Evolutionary conservation across 2,329 filamentous ascomycete species (phyloP).

Genomic region (Fusarium aywerte): DNA sequence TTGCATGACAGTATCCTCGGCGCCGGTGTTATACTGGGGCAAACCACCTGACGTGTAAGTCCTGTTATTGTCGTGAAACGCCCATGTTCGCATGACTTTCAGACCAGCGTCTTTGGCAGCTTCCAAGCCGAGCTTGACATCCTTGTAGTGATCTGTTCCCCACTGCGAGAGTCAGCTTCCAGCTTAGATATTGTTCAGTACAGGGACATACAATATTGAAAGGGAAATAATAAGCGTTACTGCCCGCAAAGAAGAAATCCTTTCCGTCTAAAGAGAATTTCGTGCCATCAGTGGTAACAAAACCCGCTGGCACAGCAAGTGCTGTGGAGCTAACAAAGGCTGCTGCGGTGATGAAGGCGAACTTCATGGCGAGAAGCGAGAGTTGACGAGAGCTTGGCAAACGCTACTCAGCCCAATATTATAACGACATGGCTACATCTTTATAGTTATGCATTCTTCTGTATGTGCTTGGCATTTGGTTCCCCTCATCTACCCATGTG

Average conservation of each 20-base stretch:
- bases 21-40: conserved; percentile 59
- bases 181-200: neutral
- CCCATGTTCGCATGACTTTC: conserved; percentile 27
- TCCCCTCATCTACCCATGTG: conserved; percentile 10
- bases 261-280: conserved; percentile 65
- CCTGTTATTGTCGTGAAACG: conserved; percentile 29
- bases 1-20: conserved; percentile 58
- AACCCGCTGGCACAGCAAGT: conserved; percentile 49
- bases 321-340: conserved; percentile 8
- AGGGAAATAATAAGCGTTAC: conserved; percentile 67
- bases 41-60: conserved; percentile 43
- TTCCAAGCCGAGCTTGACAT: conserved; percentile 11
- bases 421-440: neutral
- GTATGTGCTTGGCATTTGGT: neutral
- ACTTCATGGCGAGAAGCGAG: conserved; percentile 22
- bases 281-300: conserved; percentile 61
- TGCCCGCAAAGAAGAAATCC: conserved; percentile 67
- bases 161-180: conserved; percentile 11
- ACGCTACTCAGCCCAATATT: neutral
- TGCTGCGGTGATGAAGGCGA: conserved; percentile 7
- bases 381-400: neutral
- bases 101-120: conserved; percentile 29
- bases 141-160: conserved; percentile 47
- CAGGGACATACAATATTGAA: conserved; percentile 59
- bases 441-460: conserved; percentile 11